Conservation (phyloP, 495 filamentous ascomycete species). For the Talaromyces wortmannii region DNA sequence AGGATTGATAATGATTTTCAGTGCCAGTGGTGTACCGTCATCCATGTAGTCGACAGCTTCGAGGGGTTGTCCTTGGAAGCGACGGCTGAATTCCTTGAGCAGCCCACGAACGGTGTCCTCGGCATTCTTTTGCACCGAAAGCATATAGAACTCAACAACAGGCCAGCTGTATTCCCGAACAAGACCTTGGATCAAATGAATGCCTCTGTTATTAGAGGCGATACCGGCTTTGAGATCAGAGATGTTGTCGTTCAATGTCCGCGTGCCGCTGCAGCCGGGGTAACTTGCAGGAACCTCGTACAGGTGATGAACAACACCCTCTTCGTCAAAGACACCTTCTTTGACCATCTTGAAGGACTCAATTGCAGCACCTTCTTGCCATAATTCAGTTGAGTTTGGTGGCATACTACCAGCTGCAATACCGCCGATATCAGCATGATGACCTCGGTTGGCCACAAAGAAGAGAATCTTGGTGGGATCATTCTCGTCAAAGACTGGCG, state of each 20-base stretch:
- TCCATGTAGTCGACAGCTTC: constrained; percentile 91
- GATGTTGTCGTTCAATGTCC: constrained; percentile 88
- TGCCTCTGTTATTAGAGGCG: constrained; percentile 93
- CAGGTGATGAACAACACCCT: constrained; percentile 76
- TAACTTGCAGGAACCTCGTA: constrained; percentile 78
- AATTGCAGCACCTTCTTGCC: constrained; percentile 90
- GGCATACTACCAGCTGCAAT: constrained; percentile 97
- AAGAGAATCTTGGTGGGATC: constrained; percentile 84
- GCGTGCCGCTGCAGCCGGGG: constrained; percentile 80
- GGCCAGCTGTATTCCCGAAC: constrained; percentile 87
- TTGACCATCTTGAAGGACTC: constrained; percentile 92
- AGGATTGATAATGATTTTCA: constrained; percentile 78
- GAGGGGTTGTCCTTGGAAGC: constrained; percentile 72
- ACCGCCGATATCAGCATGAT: constrained; percentile 96
- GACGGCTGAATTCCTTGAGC: constrained; percentile 68
- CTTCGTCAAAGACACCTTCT: constrained; percentile 83
- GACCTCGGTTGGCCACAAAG: constrained; percentile 91
- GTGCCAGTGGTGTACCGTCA: constrained; percentile 78
- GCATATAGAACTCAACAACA: constrained; percentile 95
- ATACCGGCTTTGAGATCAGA: constrained; percentile 96
- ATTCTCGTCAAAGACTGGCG: constrained; percentile 69
- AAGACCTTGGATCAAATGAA: constrained; percentile 76
- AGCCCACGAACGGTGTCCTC: constrained; percentile 78
- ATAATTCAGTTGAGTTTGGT: constrained; percentile 86
- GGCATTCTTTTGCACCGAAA: constrained; percentile 86